Evolutionary conservation across 441 rosid species (phyloP), one percentile per base, ranked within the genome.

Genomic region (Melastoma candidum): DNA sequence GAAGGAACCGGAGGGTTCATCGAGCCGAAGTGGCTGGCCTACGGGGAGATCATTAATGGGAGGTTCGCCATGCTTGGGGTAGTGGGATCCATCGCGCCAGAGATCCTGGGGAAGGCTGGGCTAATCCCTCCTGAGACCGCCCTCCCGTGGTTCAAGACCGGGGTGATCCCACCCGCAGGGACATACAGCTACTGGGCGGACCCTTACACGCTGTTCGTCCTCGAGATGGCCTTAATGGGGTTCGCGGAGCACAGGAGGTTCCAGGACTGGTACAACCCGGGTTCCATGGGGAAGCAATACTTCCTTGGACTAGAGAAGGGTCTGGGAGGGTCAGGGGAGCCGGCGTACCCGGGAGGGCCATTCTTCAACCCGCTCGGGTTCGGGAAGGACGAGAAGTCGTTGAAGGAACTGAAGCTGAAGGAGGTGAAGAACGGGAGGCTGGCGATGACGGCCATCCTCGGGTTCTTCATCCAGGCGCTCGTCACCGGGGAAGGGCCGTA

Each of bases 181-280:
- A 87, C 94, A 52, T 92, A 87, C 80, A 65, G 4, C 73, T 92
- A 92, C 78, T 92, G 95, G 96, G 98, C 95, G 29, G 96, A 92
- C 67, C 66, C 73, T 12, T 92, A 79, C 79, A 92, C 96, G 0
- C 76, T 84, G 14, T 87, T 92, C 14, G 92, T 92, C 5, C 17
- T 92, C 0, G 98, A 92, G 63, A 68, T 92, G 98, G 98, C 95
- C 3, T 74, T 88, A 14, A 74, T 92, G 94, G 98, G 98, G 0
- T 92, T 92, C 25, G 97, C 98, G 0, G 98, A 92, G 76, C 98
- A 92, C 86, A 47, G 95, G 54, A 84, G 98, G 60, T 71, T 85
- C 69, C 98, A 87, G 27, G 98, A 92, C 82, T 92, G 92, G 94
- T 45, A 46, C 49, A 92, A 84, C 0, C 98, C 90, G 1, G 98